These are phyloP conservation scores for Inonotus obliquus DNA, from an alignment of 1,284 basidiomycete species.

Conservation along the genomic window DNA sequence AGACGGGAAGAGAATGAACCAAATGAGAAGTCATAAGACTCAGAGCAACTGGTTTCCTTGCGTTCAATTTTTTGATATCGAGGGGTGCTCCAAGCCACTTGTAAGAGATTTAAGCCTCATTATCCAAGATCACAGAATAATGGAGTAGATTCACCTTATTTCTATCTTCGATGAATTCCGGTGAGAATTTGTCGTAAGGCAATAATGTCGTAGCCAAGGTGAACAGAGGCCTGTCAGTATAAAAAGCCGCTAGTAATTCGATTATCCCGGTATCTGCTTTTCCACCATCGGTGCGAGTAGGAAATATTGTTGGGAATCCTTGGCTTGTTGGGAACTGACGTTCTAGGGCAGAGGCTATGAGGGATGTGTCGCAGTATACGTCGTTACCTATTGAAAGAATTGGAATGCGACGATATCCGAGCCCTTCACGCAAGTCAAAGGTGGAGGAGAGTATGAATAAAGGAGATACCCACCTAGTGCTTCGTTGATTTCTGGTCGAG, in stretches of 20 bases:
- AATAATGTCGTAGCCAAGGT: constrained; percentile 34
- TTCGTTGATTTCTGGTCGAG: constrained; percentile 49
- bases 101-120: neutral
- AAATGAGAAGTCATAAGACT: constrained; percentile 38
- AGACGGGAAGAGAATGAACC: constrained; percentile 26
- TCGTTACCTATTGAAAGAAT: constrained; percentile 55
- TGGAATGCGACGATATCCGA: constrained; percentile 50
- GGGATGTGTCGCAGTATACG: constrained; percentile 46
- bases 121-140: neutral
- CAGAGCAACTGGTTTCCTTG: constrained; percentile 29
- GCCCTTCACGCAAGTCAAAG: constrained; percentile 4
- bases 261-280: constrained; percentile 41
- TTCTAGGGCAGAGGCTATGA: constrained; percentile 26
- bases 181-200: constrained; percentile 44
- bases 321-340: constrained; percentile 42
- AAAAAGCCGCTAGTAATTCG: constrained; percentile 42
- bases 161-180: constrained; percentile 46
- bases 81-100: constrained; percentile 30
- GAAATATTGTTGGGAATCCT: constrained; percentile 47
- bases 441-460: neutral
- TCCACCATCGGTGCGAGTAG: constrained; percentile 36
- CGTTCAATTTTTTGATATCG: constrained; percentile 32
- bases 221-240: constrained; percentile 41
- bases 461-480: constrained; percentile 32
- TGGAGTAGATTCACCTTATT: constrained; percentile 30